phyloP scores from a whole-genome alignment of 2,329 filamentous ascomycete genomes.

The Parastagonospora nodorum region DNA sequence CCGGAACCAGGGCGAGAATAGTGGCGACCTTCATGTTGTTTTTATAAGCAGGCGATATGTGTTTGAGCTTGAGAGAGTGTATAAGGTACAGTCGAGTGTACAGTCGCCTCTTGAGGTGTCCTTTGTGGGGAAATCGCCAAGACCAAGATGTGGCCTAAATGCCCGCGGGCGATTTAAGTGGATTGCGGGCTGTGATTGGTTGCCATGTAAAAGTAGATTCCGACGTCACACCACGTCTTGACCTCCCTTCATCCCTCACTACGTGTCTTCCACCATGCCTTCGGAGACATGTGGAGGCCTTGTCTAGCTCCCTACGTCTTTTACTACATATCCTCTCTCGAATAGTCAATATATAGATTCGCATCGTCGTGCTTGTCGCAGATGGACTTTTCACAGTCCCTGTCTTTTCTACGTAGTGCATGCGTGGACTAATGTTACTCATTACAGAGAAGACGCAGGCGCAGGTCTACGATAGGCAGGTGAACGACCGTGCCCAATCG shows the following conservation, averaged over 20 bases:
- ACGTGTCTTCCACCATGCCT: neutral
- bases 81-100: conserved; percentile 1
- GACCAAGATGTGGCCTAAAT: conserved; percentile 17
- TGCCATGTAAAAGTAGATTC: neutral
- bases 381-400: too few relatives aligned
- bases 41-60: neutral
- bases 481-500: too few relatives aligned
- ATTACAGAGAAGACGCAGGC: too few relatives aligned
- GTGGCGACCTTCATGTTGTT: conserved; percentile 52
- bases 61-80: conserved; percentile 1
- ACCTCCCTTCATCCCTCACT: neutral
- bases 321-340: too few relatives aligned
- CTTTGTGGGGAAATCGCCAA: conserved; percentile 25
- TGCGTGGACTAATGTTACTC: too few relatives aligned
- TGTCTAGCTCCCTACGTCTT: too few relatives aligned
- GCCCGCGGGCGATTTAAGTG: neutral
- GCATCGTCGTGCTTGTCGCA: too few relatives aligned
- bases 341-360: too few relatives aligned
- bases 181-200: conserved; percentile 6
- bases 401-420: too few relatives aligned
- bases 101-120: conserved; percentile 1
- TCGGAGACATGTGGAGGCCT: neutral
- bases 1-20: conserved; percentile 57
- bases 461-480: too few relatives aligned
- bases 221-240: neutral